These are phyloP conservation scores for Aspergillus ellipticus DNA, from an alignment of 495 filamentous ascomycete species.

Conservation along the genomic window DNA sequence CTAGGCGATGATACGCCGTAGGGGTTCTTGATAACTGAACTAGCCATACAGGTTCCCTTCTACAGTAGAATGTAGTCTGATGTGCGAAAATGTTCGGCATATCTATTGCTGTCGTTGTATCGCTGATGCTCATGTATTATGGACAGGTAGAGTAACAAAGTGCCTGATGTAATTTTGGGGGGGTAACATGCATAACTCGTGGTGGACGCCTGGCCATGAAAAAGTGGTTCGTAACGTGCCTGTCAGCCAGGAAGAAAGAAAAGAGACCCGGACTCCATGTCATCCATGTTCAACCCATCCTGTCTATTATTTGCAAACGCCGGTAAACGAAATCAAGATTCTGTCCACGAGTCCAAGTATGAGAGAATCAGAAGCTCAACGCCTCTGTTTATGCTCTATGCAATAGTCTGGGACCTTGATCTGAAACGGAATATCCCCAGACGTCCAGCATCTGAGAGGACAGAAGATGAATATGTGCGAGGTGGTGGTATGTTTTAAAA, in stretches of 20 bases:
- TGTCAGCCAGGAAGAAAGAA: constrained; percentile 1
- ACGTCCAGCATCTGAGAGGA: background rate
- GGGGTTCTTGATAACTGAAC: too few relatives aligned
- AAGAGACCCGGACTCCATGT: background rate
- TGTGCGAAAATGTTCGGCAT: background rate
- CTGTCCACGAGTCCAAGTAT: background rate
- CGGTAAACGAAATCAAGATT: constrained; percentile 2
- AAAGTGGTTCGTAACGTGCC: constrained; percentile 1
- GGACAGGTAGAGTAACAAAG: background rate
- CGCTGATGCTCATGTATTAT: background rate
- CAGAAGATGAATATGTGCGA: constrained; percentile 1
- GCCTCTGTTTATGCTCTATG: background rate
- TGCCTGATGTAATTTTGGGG: background rate
- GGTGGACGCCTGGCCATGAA: background rate
- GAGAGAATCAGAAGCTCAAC: background rate
- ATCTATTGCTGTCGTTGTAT: background rate
- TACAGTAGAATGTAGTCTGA: background rate
- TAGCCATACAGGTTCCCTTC: too few relatives aligned
- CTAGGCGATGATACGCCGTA: too few relatives aligned
- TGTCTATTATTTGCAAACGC: constrained; percentile 16
- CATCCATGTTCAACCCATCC: constrained; percentile 6
- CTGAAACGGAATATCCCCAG: background rate
- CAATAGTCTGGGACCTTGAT: background rate
- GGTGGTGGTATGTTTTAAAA: background rate
- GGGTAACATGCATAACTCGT: constrained; percentile 9